These are phyloP conservation scores for Nepenthes alata DNA, from an alignment of 179 eudicot genomes.

Conservation along the genomic window DNA sequence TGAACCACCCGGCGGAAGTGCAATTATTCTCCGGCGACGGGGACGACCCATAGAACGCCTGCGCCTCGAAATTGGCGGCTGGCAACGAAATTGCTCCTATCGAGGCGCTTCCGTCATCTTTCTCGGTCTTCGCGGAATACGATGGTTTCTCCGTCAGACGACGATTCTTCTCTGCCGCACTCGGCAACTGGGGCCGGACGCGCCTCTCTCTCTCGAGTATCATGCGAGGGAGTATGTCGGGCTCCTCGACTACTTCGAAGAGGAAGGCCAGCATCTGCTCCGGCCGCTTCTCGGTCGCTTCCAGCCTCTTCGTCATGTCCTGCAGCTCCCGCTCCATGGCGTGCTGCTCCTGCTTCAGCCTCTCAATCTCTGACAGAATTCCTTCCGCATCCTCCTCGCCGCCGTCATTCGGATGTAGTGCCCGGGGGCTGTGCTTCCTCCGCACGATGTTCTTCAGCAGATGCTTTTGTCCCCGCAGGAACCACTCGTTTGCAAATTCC, in stretches of 20 bases:
- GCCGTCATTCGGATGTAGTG: conserved; percentile 8
- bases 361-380: conserved; percentile 40
- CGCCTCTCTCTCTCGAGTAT: conserved; percentile 24
- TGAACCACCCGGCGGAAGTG: conserved; percentile 1
- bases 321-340: conserved; percentile 45
- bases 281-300: conserved; percentile 69
- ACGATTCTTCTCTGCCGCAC: background rate
- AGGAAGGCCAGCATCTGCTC: conserved; percentile 90
- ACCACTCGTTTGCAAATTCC: conserved; percentile 90
- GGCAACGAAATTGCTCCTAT: conserved; percentile 8
- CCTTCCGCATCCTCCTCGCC: conserved; percentile 28
- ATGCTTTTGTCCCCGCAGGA: conserved; percentile 66
- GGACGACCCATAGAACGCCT: background rate
- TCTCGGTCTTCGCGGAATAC: background rate
- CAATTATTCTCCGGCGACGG: background rate
- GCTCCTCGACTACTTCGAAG: conserved; percentile 57
- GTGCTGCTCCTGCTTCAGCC: conserved; percentile 54
- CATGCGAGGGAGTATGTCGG: conserved; percentile 51
- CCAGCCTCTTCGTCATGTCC: conserved; percentile 56
- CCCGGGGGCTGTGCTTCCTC: conserved; percentile 19
- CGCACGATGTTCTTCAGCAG: conserved; percentile 48
- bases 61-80: conserved; percentile 1
- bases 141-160: background rate
- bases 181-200: conserved; percentile 8
- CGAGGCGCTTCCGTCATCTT: conserved; percentile 2